phyloP scores from a whole-genome alignment of 1,284 basidiomycete genomes.

The Moesziomyces globuligerus region DNA sequence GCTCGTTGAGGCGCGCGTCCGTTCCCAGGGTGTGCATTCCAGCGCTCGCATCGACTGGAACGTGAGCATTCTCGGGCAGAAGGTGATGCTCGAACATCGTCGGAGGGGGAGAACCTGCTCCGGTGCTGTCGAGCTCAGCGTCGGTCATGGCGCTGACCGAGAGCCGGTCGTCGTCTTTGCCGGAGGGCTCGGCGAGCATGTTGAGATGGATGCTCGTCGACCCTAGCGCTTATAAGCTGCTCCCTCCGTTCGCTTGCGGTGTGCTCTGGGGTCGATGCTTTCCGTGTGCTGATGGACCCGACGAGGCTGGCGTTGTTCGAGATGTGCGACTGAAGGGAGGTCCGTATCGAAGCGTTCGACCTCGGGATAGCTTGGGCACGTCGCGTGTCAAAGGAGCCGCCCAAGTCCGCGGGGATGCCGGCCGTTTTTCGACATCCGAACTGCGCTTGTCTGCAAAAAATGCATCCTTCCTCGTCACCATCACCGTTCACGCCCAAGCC shows the following conservation, averaged over 20 bases:
- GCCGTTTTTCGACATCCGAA: constrained; percentile 4
- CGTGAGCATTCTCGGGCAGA: neutral
- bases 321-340: neutral
- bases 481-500: too few species aligned
- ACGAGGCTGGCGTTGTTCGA: neutral
- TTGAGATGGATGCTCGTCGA: neutral
- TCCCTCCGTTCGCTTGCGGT: neutral
- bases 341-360: neutral
- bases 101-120: constrained; percentile 28
- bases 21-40: neutral
- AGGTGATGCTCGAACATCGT: constrained; percentile 4
- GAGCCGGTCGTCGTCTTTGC: constrained; percentile 12
- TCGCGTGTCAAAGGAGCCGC: neutral
- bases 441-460: constrained; percentile 1
- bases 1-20: neutral
- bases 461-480: too few species aligned
- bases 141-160: constrained; percentile 15
- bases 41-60: neutral
- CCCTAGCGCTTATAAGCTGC: too few species aligned
- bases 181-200: constrained; percentile 14
- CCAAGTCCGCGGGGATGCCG: constrained; percentile 27
- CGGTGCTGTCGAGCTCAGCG: constrained; percentile 34
- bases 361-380: too few species aligned
- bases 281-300: neutral
- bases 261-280: neutral